phyloP scores from a whole-genome alignment of 2,329 filamentous ascomycete genomes.

The Ascomycota sp. region DNA sequence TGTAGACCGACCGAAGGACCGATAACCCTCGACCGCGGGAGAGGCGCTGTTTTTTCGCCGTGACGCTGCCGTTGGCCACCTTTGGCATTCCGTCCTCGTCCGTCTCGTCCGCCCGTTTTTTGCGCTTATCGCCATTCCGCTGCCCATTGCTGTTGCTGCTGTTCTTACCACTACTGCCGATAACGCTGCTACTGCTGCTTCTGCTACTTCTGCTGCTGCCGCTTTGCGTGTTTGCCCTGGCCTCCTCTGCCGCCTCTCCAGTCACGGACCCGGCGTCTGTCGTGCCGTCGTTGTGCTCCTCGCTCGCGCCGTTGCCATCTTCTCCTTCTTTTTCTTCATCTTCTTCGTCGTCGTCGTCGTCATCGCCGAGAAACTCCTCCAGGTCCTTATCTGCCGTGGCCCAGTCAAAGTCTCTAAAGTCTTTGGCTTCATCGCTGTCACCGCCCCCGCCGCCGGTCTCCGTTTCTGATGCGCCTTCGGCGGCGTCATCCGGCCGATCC shows the following conservation, averaged over 20 bases:
- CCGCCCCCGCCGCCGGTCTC: conserved; percentile 10
- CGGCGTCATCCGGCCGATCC: conserved; percentile 12
- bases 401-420: conserved; percentile 39
- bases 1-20: conserved; percentile 23
- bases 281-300: conserved; percentile 2
- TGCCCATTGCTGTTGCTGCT: conserved; percentile 1
- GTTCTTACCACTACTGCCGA: neutral
- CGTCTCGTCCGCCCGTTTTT: conserved; percentile 10
- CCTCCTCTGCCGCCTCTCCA: conserved; percentile 7
- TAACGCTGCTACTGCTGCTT: conserved; percentile 4
- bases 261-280: conserved; percentile 3
- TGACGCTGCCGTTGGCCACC: conserved; percentile 14
- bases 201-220: conserved; percentile 3
- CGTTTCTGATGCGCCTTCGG: conserved; percentile 11
- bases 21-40: conserved; percentile 24
- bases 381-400: conserved; percentile 50
- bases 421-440: conserved; percentile 13
- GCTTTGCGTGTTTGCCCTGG: conserved; percentile 5
- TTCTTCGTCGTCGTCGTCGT: conserved; percentile 26
- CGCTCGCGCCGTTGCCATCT: conserved; percentile 3
- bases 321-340: conserved; percentile 3
- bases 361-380: conserved; percentile 47
- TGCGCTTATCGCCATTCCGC: conserved; percentile 14
- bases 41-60: conserved; percentile 31
- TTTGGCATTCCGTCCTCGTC: conserved; percentile 12